Evolutionary conservation across 306 rosid species (phyloP).

Genomic region (Adenanthera pavonina): DNA sequence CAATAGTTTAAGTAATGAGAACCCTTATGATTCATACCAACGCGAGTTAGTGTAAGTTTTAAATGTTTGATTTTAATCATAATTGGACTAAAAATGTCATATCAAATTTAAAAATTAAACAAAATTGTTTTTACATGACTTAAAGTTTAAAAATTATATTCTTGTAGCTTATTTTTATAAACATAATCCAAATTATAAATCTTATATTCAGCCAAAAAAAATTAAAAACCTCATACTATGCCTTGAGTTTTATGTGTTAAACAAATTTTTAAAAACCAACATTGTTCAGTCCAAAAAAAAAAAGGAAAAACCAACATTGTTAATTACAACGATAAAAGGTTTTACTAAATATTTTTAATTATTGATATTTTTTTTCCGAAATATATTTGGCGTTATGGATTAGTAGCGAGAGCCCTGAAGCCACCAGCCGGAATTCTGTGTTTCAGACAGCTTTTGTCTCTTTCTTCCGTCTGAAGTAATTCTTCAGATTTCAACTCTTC

Average conservation of each 20-base stretch:
- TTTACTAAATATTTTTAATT: not conserved
- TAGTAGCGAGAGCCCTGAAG: not conserved
- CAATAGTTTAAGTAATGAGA: too few relatives aligned
- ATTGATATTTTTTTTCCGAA: not conserved
- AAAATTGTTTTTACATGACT: too few relatives aligned
- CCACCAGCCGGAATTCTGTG: not conserved
- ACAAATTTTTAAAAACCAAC: not conserved
- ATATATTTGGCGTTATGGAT: not conserved
- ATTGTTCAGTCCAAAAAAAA: not conserved
- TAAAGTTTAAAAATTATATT: too few relatives aligned
- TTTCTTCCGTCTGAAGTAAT: not conserved
- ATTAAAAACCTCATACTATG: not conserved
- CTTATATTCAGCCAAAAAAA: not conserved
- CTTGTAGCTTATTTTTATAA: not conserved
- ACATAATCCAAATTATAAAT: not conserved
- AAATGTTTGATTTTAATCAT: too few relatives aligned
- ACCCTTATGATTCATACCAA: too few relatives aligned
- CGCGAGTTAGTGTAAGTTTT: too few relatives aligned
- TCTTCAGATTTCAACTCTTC: not conserved
- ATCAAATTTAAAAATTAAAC: too few relatives aligned
- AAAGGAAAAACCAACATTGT: not conserved
- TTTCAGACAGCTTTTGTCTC: not conserved
- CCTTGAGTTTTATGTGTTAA: not conserved
- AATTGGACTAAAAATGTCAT: too few relatives aligned
- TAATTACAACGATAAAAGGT: not conserved